These are phyloP conservation scores for Kwoniella europaea DNA, from an alignment of 768 basidiomycete species.

Conservation along the genomic window DNA sequence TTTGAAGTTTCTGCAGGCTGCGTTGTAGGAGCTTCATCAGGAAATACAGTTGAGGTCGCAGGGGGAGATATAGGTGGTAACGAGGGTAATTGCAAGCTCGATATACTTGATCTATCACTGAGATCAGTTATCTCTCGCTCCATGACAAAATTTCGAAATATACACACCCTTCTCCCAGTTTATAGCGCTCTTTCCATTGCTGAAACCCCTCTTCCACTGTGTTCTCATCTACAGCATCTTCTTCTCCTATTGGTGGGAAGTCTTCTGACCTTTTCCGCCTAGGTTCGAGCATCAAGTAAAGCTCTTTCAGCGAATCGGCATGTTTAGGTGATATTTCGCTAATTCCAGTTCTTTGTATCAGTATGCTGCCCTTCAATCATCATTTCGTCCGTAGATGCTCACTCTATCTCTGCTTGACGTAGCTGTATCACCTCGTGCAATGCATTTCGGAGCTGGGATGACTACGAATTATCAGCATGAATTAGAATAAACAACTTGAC, in stretches of 20 bases:
- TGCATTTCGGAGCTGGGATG: conserved; percentile 29
- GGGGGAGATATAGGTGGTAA: conserved; percentile 48
- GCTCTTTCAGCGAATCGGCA: conserved; percentile 29
- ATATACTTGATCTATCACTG: conserved; percentile 24
- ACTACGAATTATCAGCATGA: conserved; percentile 7
- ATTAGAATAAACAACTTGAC: not conserved
- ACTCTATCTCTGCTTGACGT: conserved; percentile 32
- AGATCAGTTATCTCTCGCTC: not conserved
- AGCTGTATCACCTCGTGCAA: conserved; percentile 31
- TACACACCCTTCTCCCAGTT: conserved; percentile 48
- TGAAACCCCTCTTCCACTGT: conserved; percentile 28
- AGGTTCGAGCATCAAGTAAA: conserved; percentile 35
- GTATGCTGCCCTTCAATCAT: conserved; percentile 1
- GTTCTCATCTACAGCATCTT: conserved; percentile 21
- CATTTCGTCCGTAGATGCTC: not conserved
- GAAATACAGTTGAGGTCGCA: conserved; percentile 39
- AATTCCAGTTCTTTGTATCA: not conserved
- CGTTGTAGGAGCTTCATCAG: conserved; percentile 33
- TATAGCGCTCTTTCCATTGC: conserved; percentile 41
- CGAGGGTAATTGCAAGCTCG: conserved; percentile 28
- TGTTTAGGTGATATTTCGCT: conserved; percentile 37
- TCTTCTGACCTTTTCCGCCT: conserved; percentile 1
- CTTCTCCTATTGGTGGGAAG: conserved; percentile 42
- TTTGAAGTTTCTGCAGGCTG: conserved; percentile 8
- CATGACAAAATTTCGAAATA: conserved; percentile 3